Percentiles rank a stretch among this genome's conserved stretches.
phyloP scores from a whole-genome alignment of 768 basidiomycete species.

The Suillus luteus region DNA sequence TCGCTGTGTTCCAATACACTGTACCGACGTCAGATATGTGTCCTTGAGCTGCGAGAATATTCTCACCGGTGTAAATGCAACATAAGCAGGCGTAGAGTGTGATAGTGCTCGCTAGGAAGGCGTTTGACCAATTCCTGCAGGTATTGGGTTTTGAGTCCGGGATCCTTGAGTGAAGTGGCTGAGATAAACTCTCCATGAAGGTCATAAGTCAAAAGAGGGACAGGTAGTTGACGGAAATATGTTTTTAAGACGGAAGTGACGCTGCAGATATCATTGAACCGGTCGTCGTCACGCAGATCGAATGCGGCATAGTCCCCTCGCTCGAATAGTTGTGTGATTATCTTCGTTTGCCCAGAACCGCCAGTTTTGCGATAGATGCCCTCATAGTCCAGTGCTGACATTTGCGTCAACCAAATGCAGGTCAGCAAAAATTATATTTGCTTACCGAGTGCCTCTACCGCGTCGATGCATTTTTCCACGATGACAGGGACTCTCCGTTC shows the following conservation, averaged over 20 bases:
- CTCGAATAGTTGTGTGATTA: slow-evolving; percentile 93
- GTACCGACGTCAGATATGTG: not conserved
- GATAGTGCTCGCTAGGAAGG: slow-evolving; percentile 86
- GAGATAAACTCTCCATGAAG: slow-evolving; percentile 89
- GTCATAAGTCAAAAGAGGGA: slow-evolving; percentile 87
- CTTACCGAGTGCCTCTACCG: slow-evolving; percentile 86
- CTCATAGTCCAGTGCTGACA: slow-evolving; percentile 87
- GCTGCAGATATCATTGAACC: slow-evolving; percentile 97
- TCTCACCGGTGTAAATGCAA: slow-evolving; percentile 83
- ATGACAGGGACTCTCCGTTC: slow-evolving; percentile 78
- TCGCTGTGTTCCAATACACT: slow-evolving; percentile 67
- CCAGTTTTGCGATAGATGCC: slow-evolving; percentile 99
- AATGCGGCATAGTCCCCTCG: slow-evolving; percentile 88
- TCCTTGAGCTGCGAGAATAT: not conserved
- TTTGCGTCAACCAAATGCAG: slow-evolving; percentile 8
- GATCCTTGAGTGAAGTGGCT: slow-evolving; percentile 71
- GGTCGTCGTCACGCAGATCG: slow-evolving; percentile 81
- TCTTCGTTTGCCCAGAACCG: slow-evolving; percentile 88
- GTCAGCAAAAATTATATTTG: slow-evolving; percentile 8
- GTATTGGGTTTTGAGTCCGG: slow-evolving; percentile 54
- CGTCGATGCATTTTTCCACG: slow-evolving; percentile 94
- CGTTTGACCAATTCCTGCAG: slow-evolving; percentile 70
- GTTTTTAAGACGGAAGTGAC: slow-evolving; percentile 96
- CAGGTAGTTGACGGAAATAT: slow-evolving; percentile 91
- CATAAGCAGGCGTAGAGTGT: slow-evolving; percentile 81